Percentiles rank a stretch among this genome's conserved stretches.
phyloP scores from a whole-genome alignment of 2,329 filamentous ascomycete genomes.

The Nemania sp. region DNA sequence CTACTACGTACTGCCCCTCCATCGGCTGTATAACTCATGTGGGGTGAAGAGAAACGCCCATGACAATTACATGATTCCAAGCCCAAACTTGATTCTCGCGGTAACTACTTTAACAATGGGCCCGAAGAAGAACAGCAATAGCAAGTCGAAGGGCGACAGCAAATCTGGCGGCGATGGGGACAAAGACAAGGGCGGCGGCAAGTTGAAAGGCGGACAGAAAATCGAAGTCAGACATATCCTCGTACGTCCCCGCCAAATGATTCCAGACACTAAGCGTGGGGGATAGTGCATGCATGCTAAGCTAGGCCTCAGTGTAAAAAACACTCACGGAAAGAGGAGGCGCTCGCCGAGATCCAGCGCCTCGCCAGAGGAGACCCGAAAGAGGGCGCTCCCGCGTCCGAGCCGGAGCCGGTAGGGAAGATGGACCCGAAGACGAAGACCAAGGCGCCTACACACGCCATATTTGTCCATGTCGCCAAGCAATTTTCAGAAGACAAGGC shows the following conservation, averaged over 20 bases:
- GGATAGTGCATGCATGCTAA: too few relatives aligned
- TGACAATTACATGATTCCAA: too few relatives aligned
- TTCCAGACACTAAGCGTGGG: neutral
- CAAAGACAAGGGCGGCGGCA: conserved; percentile 29
- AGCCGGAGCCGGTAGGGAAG: conserved; percentile 43
- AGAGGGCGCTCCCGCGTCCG: conserved; percentile 13
- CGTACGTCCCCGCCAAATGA: conserved; percentile 18
- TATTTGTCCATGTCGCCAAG: conserved; percentile 68
- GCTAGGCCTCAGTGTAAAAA: conserved; percentile 64
- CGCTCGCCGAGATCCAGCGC: conserved; percentile 63
- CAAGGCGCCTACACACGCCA: conserved; percentile 46
- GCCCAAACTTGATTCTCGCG: neutral
- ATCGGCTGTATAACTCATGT: too few relatives aligned
- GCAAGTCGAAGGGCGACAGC: conserved; percentile 29
- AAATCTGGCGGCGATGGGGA: conserved; percentile 26
- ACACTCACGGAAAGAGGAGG: conserved; percentile 77
- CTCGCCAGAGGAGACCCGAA: conserved; percentile 25
- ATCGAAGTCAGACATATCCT: conserved; percentile 30
- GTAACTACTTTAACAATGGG: conserved; percentile 29
- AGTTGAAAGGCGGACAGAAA: conserved; percentile 30
- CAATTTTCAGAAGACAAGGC: conserved; percentile 80
- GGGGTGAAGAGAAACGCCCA: too few relatives aligned
- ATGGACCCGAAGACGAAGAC: conserved; percentile 50
- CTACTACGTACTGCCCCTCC: too few relatives aligned
- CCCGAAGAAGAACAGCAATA: conserved; percentile 35